phyloP scores from a whole-genome alignment of 805 yeast species.

The Clavispora vitiphila region DNA sequence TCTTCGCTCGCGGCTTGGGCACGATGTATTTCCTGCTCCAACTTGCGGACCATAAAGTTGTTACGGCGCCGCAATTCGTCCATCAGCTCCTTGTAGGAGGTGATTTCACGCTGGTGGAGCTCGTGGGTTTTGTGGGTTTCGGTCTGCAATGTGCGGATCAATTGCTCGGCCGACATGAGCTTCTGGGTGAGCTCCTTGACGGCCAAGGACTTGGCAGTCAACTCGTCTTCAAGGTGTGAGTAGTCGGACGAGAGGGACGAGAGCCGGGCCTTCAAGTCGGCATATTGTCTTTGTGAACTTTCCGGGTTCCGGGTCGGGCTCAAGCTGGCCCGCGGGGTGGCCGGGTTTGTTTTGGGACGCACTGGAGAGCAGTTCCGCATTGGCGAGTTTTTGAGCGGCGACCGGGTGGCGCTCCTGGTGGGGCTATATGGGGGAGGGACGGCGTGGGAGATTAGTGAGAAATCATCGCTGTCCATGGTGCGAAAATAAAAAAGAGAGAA shows the following conservation, averaged over 20 bases:
- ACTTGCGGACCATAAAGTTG: constrained; percentile 15
- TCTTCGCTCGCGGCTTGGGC: constrained; percentile 4
- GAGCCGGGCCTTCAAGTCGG: constrained; percentile 27
- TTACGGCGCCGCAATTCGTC: constrained; percentile 25
- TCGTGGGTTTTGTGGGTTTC: constrained; percentile 25
- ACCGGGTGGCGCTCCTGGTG: neutral
- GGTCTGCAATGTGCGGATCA: constrained; percentile 23
- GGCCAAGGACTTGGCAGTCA: constrained; percentile 19
- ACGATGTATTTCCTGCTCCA: constrained; percentile 7
- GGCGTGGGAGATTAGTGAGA: neutral
- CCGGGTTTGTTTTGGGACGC: neutral
- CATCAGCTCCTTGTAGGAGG: constrained; percentile 28
- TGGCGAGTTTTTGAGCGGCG: constrained; percentile 1
- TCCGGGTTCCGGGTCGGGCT: neutral
- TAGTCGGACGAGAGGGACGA: constrained; percentile 22
- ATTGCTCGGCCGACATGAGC: constrained; percentile 22
- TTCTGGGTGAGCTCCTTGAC: constrained; percentile 25
- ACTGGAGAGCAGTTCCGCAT: neutral
- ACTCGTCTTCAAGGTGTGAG: constrained; percentile 28
- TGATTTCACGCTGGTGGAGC: constrained; percentile 25
- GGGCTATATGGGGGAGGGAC: neutral
- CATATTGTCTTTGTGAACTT: constrained; percentile 21
- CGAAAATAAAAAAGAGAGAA: no score
- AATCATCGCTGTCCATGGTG: neutral
- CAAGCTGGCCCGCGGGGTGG: neutral